Evolutionary conservation across 2,329 filamentous ascomycete genomes (phyloP).

Genomic region (Aspergillus clavatus): DNA sequence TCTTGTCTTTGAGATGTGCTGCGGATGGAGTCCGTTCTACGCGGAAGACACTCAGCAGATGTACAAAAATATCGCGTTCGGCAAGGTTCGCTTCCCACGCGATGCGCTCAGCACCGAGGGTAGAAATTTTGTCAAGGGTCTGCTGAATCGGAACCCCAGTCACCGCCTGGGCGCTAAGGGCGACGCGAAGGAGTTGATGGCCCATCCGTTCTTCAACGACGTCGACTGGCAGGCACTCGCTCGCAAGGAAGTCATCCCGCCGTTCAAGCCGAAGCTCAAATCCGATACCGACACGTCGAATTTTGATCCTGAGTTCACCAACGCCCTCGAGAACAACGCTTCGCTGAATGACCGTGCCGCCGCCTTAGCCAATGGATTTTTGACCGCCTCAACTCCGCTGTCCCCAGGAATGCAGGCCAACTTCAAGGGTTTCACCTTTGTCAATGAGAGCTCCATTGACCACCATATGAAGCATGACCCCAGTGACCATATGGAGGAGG

Average conservation of each 20-base stretch:
- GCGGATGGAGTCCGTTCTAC: conserved; percentile 98
- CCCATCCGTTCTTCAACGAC: conserved; percentile 89
- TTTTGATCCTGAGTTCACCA: conserved; percentile 98
- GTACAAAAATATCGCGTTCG: conserved; percentile 99
- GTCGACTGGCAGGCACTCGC: conserved; percentile 85
- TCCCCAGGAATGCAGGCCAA: conserved; percentile 96
- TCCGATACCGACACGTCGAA: conserved; percentile 95
- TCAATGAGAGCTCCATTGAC: conserved; percentile 94
- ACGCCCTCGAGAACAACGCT: conserved; percentile 77
- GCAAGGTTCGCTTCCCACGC: conserved; percentile 92
- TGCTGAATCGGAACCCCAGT: conserved; percentile 94
- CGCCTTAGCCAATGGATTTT: conserved; percentile 71
- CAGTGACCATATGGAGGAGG: conserved; percentile 41
- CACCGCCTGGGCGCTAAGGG: conserved; percentile 86
- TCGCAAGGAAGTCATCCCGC: conserved; percentile 89
- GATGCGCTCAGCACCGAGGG: conserved; percentile 93
- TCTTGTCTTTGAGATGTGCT: conserved; percentile 99
- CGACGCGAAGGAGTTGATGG: conserved; percentile 91
- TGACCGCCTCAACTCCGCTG: conserved; percentile 83
- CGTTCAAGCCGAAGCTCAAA: conserved; percentile 96
- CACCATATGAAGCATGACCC: conserved; percentile 42
- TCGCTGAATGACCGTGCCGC: conserved; percentile 90
- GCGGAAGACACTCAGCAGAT: conserved; percentile 99
- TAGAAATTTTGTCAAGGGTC: conserved; percentile 94
- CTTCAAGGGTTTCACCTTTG: conserved; percentile 97